These are phyloP conservation scores for Plantago elongata DNA, from an alignment of 257 asterid genomes.

Conservation along the genomic window DNA sequence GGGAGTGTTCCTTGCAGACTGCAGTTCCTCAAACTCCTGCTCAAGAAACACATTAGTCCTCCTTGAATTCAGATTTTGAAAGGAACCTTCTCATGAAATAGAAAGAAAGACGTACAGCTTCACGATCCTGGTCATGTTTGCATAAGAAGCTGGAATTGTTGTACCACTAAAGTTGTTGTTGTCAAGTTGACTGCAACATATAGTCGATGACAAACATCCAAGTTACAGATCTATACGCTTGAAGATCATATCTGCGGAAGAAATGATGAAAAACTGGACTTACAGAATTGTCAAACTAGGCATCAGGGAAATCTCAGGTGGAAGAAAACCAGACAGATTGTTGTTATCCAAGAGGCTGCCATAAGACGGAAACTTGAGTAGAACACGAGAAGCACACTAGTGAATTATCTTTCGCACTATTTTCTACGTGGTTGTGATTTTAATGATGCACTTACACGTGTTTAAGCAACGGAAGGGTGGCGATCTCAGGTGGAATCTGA, in stretches of 20 bases:
- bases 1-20: slow-evolving; percentile 46
- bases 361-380: slow-evolving; percentile 3
- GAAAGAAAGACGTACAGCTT: slow-evolving; percentile 33
- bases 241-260: not conserved
- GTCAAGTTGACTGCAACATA: slow-evolving; percentile 41
- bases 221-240: not conserved
- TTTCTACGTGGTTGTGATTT: not conserved
- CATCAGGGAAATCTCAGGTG: slow-evolving; percentile 36
- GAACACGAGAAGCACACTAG: not conserved
- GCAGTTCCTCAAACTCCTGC: slow-evolving; percentile 58
- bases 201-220: not conserved
- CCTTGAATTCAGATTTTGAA: too few species aligned
- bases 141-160: slow-evolving; percentile 37
- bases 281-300: slow-evolving; percentile 38
- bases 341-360: slow-evolving; percentile 52
- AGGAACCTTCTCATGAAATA: not conserved
- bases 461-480: slow-evolving; percentile 30
- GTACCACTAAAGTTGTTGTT: slow-evolving; percentile 50
- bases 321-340: slow-evolving; percentile 62
- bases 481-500: slow-evolving; percentile 45
- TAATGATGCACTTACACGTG: slow-evolving; percentile 37
- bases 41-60: slow-evolving; percentile 8
- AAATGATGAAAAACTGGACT: slow-evolving; percentile 1
- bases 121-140: slow-evolving; percentile 28
- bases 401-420: not conserved